These are phyloP conservation scores for Penicillium malachiteum DNA, from an alignment of 495 filamentous ascomycete genomes.

Conservation along the genomic window DNA sequence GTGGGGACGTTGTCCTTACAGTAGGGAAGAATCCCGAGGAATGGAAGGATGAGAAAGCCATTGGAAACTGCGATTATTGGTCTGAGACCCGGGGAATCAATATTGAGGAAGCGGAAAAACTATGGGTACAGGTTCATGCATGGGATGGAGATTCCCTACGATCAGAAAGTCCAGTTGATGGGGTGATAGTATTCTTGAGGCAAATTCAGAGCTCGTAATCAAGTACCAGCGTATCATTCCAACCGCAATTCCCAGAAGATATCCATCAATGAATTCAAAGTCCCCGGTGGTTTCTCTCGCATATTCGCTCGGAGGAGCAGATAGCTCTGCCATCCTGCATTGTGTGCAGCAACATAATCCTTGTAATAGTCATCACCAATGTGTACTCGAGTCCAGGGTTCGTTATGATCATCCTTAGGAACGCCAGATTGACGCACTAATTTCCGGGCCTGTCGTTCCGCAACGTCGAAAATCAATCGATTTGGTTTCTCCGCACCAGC, in stretches of 20 bases:
- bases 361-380: constrained; percentile 67
- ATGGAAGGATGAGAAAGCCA: background rate
- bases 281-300: constrained; percentile 9
- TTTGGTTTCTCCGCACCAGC: constrained; percentile 69
- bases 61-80: constrained; percentile 12
- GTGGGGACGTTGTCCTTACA: background rate
- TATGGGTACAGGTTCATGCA: constrained; percentile 4
- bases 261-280: constrained; percentile 31
- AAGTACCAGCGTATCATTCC: background rate
- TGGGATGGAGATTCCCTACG: constrained; percentile 1
- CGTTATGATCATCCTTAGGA: background rate
- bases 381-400: constrained; percentile 53
- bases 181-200: background rate
- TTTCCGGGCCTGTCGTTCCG: constrained; percentile 41
- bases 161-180: background rate
- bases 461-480: constrained; percentile 61
- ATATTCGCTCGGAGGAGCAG: constrained; percentile 42
- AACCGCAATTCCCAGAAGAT: constrained; percentile 18
- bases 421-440: constrained; percentile 2
- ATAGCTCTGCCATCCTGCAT: constrained; percentile 64
- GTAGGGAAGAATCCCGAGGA: constrained; percentile 1
- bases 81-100: background rate
- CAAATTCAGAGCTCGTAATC: background rate
- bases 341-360: constrained; percentile 58
- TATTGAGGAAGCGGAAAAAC: background rate